These are phyloP conservation scores for Camptophora hylomeconis DNA, from an alignment of 2,329 filamentous ascomycete species.

Conservation along the genomic window DNA sequence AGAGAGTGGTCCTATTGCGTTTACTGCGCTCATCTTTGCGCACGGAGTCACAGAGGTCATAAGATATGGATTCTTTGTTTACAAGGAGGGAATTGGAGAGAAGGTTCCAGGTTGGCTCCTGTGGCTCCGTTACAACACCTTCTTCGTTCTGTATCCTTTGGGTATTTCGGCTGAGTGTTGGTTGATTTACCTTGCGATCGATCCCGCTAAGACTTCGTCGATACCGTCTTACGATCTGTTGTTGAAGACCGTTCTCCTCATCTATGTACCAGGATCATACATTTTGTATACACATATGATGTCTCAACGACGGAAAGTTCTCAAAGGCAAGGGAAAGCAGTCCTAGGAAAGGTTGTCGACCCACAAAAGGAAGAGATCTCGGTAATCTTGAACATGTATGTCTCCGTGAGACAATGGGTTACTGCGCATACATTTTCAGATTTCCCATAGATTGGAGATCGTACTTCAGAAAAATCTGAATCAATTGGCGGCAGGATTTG, in stretches of 20 bases:
- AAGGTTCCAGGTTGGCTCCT: slow-evolving; percentile 52
- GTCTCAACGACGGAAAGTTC: slow-evolving; percentile 67
- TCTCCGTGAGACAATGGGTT: no score
- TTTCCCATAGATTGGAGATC: no score
- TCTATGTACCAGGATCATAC: slow-evolving; percentile 76
- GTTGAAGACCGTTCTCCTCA: slow-evolving; percentile 51
- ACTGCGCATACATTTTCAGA: no score
- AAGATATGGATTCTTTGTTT: slow-evolving; percentile 81
- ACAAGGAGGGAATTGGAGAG: slow-evolving; percentile 44
- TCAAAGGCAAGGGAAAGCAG: slow-evolving; percentile 49
- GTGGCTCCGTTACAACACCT: slow-evolving; percentile 77
- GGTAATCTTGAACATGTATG: no score
- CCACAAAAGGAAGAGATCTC: no score
- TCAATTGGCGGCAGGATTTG: no score
- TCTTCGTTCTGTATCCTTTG: slow-evolving; percentile 82
- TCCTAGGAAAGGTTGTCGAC: no score
- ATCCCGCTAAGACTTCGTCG: slow-evolving; percentile 39
- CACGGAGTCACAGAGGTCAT: slow-evolving; percentile 90
- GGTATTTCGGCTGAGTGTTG: slow-evolving; percentile 80
- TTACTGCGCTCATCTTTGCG: slow-evolving; percentile 50
- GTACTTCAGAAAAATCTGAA: no score
- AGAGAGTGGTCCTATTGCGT: slow-evolving; percentile 19
- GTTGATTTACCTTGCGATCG: slow-evolving; percentile 60
- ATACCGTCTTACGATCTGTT: slow-evolving; percentile 46
- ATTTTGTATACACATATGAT: slow-evolving; percentile 93